Evolutionary conservation across 2,329 filamentous ascomycete species (phyloP).

Genomic region (Penicillium rolfsii): DNA sequence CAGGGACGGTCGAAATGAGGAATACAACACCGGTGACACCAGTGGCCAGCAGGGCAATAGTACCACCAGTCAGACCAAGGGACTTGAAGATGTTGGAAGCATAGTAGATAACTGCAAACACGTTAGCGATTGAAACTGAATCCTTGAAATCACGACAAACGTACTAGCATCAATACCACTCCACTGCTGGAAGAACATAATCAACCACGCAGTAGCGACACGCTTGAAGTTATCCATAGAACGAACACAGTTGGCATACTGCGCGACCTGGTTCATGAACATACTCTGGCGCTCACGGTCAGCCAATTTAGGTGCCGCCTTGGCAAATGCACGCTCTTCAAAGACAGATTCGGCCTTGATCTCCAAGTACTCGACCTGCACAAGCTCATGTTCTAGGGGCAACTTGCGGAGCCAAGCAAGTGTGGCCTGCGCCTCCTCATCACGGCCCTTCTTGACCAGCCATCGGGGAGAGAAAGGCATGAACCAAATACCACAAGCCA

Average conservation of each 20-base stretch:
- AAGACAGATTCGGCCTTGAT: slow-evolving; percentile 54
- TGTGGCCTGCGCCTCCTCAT: slow-evolving; percentile 47
- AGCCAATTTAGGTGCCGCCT: slow-evolving; percentile 49
- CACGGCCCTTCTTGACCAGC: slow-evolving; percentile 52
- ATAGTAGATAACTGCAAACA: slow-evolving; percentile 46
- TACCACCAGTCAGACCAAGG: slow-evolving; percentile 40
- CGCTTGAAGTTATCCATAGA: slow-evolving; percentile 57
- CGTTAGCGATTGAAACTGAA: slow-evolving; percentile 10
- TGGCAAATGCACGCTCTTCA: slow-evolving; percentile 48
- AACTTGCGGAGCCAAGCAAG: slow-evolving; percentile 34
- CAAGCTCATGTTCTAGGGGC: slow-evolving; percentile 41
- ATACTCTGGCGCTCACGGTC: slow-evolving; percentile 45
- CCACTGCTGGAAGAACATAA: slow-evolving; percentile 57
- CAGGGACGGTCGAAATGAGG: slow-evolving; percentile 37
- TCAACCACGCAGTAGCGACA: slow-evolving; percentile 48
- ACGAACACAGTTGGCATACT: slow-evolving; percentile 54
- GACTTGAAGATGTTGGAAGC: slow-evolving; percentile 42
- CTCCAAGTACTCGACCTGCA: slow-evolving; percentile 52
- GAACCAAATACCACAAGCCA: slow-evolving; percentile 47
- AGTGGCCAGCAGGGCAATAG: slow-evolving; percentile 39
- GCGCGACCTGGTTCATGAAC: slow-evolving; percentile 52
- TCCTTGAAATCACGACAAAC: slow-evolving; percentile 4
- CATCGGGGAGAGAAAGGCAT: slow-evolving; percentile 61
- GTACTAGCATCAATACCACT: slow-evolving; percentile 47
- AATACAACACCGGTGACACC: slow-evolving; percentile 42